These are phyloP conservation scores for Entophlyctis helioformis DNA, from an alignment of 192 early-diverging fungal genomes.

Conservation along the genomic window DNA sequence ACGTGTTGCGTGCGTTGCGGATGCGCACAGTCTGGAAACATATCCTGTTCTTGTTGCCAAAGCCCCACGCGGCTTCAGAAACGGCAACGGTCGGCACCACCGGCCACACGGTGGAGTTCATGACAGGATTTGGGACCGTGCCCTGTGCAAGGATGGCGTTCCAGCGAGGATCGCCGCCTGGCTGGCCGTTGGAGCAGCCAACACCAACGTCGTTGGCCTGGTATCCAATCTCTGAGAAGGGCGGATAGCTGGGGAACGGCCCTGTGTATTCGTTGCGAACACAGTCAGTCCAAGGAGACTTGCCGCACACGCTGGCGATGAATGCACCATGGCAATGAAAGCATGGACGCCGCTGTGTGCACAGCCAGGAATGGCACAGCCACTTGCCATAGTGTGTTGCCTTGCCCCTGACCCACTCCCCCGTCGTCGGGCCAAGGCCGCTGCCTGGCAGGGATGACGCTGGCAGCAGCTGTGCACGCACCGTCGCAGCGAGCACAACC, in stretches of 20 bases:
- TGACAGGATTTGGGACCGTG: no score
- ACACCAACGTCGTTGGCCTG: slow-evolving; percentile 18
- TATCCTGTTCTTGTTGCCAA: slow-evolving; percentile 1
- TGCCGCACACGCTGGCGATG: no score
- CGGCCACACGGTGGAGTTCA: slow-evolving; percentile 14
- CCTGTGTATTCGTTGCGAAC: slow-evolving; percentile 3
- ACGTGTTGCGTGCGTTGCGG: slow-evolving; percentile 2
- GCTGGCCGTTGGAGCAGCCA: slow-evolving; percentile 20
- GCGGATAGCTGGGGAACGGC: slow-evolving; percentile 13
- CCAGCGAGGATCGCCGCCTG: slow-evolving; percentile 24
- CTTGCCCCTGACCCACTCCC: no score
- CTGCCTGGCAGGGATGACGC: no score
- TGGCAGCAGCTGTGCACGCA: no score
- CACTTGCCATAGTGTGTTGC: no score
- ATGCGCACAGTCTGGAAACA: slow-evolving; percentile 16
- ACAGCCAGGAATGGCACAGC: no score
- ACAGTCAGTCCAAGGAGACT: no score
- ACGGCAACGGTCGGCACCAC: slow-evolving; percentile 19
- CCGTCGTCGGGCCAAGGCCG: no score
- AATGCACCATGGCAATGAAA: no score
- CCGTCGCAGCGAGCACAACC: no score
- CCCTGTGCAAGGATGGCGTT: slow-evolving; percentile 10
- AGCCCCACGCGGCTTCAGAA: slow-evolving; percentile 1
- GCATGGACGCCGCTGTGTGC: no score
- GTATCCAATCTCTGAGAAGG: slow-evolving; percentile 16